These are phyloP conservation scores for Coniochaeta sp. DNA, from an alignment of 2,329 filamentous ascomycete species.

Conservation along the genomic window DNA sequence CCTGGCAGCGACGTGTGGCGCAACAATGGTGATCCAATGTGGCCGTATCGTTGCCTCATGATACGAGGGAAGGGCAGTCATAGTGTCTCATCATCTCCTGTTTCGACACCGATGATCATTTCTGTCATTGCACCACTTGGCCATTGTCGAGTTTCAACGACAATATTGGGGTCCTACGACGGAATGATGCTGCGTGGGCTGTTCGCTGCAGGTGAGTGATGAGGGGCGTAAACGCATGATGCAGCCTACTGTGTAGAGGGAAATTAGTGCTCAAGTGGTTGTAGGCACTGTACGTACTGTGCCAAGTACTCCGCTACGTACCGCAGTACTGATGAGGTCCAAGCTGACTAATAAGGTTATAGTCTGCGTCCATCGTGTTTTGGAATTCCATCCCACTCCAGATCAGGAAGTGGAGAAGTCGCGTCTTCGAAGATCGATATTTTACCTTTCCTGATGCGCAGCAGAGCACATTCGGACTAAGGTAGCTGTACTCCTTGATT, in stretches of 20 bases:
- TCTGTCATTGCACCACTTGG: not conserved
- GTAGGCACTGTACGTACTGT: too few relatives aligned
- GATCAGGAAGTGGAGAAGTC: not conserved
- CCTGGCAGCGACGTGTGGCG: constrained; percentile 31
- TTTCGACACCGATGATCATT: not conserved
- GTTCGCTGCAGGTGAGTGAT: not conserved
- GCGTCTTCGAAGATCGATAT: not conserved
- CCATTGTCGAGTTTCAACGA: not conserved
- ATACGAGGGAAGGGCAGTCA: constrained; percentile 44
- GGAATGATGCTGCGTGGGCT: not conserved
- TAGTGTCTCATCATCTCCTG: constrained; percentile 5
- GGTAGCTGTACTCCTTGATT: too few relatives aligned
- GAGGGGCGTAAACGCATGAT: too few relatives aligned
- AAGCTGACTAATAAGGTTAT: too few relatives aligned
- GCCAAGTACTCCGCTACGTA: too few relatives aligned
- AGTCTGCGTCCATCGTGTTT: too few relatives aligned
- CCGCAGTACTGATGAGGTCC: too few relatives aligned
- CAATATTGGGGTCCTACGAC: not conserved
- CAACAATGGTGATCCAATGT: constrained; percentile 43
- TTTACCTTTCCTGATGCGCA: not conserved
- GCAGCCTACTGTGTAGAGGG: too few relatives aligned
- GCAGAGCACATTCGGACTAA: not conserved
- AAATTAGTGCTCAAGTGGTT: too few relatives aligned
- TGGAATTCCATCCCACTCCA: not conserved
- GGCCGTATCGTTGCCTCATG: constrained; percentile 35